Evolutionary conservation across 2,329 filamentous ascomycete species (phyloP), one percentile per base, ranked within the genome.

Genomic region (Monosporascus cannonballus): DNA sequence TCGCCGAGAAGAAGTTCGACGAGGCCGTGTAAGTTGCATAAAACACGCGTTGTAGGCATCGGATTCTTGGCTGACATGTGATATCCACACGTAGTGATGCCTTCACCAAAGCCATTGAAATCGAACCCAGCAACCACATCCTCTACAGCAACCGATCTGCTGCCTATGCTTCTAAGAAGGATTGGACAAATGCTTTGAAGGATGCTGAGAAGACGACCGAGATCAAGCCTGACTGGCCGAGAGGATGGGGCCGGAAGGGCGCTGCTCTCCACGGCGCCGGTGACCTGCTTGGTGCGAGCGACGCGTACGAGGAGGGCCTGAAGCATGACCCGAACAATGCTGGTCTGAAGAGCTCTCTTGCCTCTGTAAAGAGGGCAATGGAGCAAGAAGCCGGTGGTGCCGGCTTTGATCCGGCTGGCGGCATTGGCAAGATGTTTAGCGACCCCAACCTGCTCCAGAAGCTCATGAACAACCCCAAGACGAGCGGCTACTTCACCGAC

Each of bases 71-170:
- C 54, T 59, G 45, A 57, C 39, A 17, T 15, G 7, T 11, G 5
- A n/a, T 46, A 14, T 27, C 20, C 24, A 7, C 24, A 7, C 47
- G 44, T 63, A 96, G 93, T 71, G 87, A 92, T 62, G 94, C 96
- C 69, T 99, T 99, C 74, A 88, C 91, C 53, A 82, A 96, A 73
- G 94, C 94, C 50, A 96, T 99, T 67, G 87, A 84, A 52, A 74
- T 96, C 66, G 89, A 96, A 58, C 87, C 92, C 48, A 76, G 78
- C 56, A 99, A 99, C 73, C 94, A 99, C 73, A 93, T 99, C 61
- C 87, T 99, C 53, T 99, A 93, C 81, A 97, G 92, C 67, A 99
- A 99, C 76, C 86, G 94, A 62, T 97, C 94, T 30, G 94, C 84
- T 53, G 84, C 84, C 46, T 83, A 96, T 67, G 90, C 93, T 45